Percentiles rank a stretch among this genome's conserved stretches.
Evolutionary conservation across 345 rosid species (phyloP).

Genomic region (Syzygium aromaticum): DNA sequence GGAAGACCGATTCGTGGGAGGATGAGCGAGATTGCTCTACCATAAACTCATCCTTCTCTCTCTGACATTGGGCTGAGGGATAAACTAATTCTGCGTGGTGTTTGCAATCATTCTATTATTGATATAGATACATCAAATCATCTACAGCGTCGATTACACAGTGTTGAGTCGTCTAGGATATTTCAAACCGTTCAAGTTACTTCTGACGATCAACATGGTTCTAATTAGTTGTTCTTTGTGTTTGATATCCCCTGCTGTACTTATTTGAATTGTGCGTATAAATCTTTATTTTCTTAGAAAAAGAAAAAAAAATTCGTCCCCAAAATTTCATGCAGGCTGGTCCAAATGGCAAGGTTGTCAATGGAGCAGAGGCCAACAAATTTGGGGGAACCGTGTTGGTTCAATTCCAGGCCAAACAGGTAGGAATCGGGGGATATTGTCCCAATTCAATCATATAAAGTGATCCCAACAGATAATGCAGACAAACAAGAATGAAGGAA

Average conservation of each 20-base stretch:
- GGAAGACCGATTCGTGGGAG: fast-evolving
- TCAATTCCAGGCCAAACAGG: background rate
- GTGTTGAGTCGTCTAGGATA: background rate
- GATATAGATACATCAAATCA: background rate
- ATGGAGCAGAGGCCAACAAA: background rate
- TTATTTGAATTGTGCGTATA: background rate
- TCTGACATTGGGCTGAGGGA: background rate
- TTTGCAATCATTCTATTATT: too few species aligned
- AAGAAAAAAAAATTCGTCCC: background rate
- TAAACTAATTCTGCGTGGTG: background rate
- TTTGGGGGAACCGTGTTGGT: background rate
- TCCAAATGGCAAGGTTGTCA: background rate
- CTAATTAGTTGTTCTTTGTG: background rate
- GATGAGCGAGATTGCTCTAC: background rate
- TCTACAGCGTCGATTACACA: background rate
- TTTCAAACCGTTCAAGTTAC: background rate
- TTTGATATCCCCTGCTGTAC: background rate
- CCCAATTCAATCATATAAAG: background rate
- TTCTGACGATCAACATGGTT: background rate
- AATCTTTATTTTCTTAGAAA: background rate
- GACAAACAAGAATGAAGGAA: background rate
- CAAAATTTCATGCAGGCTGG: background rate
- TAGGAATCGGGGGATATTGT: background rate
- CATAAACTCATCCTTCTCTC: background rate
- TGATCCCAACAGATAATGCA: background rate